phyloP scores from a whole-genome alignment of 2,329 filamentous ascomycete species.

The Trichophaea hybrida region DNA sequence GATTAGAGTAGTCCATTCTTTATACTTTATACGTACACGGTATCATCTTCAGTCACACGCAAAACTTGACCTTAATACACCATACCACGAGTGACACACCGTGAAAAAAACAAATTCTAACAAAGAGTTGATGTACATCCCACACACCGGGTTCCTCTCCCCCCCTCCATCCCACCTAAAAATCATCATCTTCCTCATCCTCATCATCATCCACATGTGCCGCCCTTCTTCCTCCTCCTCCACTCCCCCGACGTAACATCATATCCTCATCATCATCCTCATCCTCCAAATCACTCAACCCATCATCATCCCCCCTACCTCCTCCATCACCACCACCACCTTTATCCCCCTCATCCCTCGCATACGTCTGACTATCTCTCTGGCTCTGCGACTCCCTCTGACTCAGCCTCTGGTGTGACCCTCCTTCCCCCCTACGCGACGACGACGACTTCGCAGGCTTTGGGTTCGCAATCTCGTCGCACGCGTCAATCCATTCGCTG shows the following conservation, averaged over 20 bases:
- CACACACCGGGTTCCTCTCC: too few relatives aligned
- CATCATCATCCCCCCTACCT: conserved; percentile 1
- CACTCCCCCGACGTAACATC: conserved; percentile 11
- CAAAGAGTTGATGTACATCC: neutral
- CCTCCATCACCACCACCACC: conserved; percentile 17
- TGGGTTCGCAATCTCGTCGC: conserved; percentile 55
- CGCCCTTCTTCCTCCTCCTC: conserved; percentile 7
- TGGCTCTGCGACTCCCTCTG: conserved; percentile 9
- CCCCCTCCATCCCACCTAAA: neutral
- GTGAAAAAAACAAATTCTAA: neutral
- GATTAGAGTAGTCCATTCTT: too few relatives aligned
- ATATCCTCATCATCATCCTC: conserved; percentile 17
- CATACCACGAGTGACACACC: neutral
- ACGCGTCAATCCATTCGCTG: conserved; percentile 96
- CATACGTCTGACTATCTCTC: conserved; percentile 7
- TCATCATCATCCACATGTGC: conserved; percentile 34
- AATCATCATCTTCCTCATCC: conserved; percentile 39
- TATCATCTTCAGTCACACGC: too few relatives aligned
- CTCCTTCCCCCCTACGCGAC: neutral
- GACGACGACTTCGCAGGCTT: conserved; percentile 21
- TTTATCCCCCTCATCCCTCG: neutral
- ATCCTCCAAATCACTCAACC: conserved; percentile 6
- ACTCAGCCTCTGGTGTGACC: conserved; percentile 31
- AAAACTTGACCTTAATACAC: neutral
- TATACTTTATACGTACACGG: too few relatives aligned